Percentiles rank a stretch among this genome's conserved stretches.
phyloP scores from a whole-genome alignment of 2,329 filamentous ascomycete genomes.

The Pseudogymnoascus sp. region DNA sequence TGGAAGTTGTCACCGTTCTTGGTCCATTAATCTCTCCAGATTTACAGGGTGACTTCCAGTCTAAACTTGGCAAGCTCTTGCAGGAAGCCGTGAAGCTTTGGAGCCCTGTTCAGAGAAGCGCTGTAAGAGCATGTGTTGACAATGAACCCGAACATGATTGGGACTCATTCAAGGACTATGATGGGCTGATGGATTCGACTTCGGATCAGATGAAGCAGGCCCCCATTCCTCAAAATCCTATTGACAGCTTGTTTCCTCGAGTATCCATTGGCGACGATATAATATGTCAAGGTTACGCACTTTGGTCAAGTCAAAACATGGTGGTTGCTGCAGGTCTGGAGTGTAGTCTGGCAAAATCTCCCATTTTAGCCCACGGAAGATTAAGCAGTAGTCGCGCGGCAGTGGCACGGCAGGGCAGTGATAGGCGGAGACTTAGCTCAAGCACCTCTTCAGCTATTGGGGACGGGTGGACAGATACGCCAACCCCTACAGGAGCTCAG shows the following conservation, averaged over 20 bases:
- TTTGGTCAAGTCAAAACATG: constrained; percentile 11
- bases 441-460: constrained; percentile 2
- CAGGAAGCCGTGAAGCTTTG: constrained; percentile 9
- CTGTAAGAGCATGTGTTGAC: background rate
- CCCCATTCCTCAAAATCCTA: background rate
- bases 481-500: background rate
- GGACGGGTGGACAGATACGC: background rate
- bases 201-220: background rate
- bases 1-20: constrained; percentile 9
- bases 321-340: constrained; percentile 12
- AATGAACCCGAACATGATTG: constrained; percentile 10
- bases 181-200: background rate
- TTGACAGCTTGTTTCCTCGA: constrained; percentile 6
- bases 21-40: constrained; percentile 1
- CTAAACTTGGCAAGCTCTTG: constrained; percentile 8
- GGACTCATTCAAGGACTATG: constrained; percentile 1
- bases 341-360: constrained; percentile 10
- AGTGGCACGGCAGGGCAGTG: background rate
- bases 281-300: constrained; percentile 11
- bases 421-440: constrained; percentile 1
- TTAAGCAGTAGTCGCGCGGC: background rate
- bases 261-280: constrained; percentile 9
- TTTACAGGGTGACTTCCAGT: background rate
- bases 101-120: constrained; percentile 9
- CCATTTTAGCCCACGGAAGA: constrained; percentile 1